A percentile compares a stretch with the other conserved stretches of the same genome.
Conservation (phyloP, 106 monocot species). For the Dioscorea alata region DNA sequence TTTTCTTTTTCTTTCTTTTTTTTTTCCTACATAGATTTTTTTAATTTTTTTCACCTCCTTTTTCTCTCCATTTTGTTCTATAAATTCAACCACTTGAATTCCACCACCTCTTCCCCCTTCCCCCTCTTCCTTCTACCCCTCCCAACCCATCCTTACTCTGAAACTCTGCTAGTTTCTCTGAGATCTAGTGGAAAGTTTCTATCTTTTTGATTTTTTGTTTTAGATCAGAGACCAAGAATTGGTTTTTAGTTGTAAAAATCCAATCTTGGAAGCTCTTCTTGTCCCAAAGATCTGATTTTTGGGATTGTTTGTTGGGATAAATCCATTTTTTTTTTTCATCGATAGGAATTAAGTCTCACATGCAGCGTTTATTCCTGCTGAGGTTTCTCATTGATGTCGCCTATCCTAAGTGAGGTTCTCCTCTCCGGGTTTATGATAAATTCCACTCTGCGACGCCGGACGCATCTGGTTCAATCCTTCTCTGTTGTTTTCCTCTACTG, state of each 20-base stretch:
- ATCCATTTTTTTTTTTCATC: neutral
- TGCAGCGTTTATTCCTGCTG: conserved; percentile 17
- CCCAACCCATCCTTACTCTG: neutral
- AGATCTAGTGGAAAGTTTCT: neutral
- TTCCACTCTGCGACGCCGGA: conserved; percentile 43
- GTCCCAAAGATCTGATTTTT: neutral
- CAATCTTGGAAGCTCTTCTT: neutral
- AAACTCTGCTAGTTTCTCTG: conserved; percentile 3
- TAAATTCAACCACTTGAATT: conserved; percentile 25
- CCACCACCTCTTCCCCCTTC: conserved; percentile 19
- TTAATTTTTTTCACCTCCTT: neutral
- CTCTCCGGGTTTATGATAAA: conserved; percentile 57
- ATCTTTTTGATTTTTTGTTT: neutral
- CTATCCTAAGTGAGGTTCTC: conserved; percentile 51
- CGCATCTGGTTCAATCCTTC: conserved; percentile 59
- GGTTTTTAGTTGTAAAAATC: neutral
- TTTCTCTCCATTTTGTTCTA: conserved; percentile 18
- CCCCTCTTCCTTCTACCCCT: neutral
- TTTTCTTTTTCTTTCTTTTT: neutral
- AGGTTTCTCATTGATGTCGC: conserved; percentile 42
- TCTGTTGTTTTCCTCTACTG: conserved; percentile 79
- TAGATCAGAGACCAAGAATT: neutral
- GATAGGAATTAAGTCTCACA: conserved; percentile 4
- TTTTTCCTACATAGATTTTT: neutral
- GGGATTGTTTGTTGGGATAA: no score